Conservation (phyloP, 2,329 filamentous ascomycete species). For the Colletotrichum trifolii region DNA sequence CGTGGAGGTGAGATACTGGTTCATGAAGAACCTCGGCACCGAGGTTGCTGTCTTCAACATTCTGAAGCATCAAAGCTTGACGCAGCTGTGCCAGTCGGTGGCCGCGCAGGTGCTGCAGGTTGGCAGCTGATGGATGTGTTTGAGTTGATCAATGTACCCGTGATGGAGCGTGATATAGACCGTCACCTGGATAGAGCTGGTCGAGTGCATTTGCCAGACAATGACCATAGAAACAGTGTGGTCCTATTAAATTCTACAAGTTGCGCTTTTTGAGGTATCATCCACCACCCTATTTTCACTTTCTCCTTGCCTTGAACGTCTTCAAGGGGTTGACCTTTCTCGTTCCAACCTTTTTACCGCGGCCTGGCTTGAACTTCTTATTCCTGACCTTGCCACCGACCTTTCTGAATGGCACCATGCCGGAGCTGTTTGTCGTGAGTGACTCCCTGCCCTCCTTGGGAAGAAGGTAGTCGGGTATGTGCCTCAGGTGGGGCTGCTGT, state of each 20-base stretch:
- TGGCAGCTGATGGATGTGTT: not conserved
- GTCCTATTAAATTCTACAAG: conserved; percentile 19
- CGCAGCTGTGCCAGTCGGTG: conserved; percentile 2
- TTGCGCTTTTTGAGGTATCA: not conserved
- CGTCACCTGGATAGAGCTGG: not conserved
- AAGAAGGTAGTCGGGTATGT: conserved; percentile 93
- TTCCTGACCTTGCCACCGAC: conserved; percentile 61
- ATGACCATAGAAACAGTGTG: not conserved
- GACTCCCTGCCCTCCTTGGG: conserved; percentile 75
- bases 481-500: conserved; percentile 89
- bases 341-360: conserved; percentile 60
- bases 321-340: conserved; percentile 86
- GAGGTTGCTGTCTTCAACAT: conserved; percentile 12
- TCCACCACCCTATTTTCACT: conserved; percentile 44
- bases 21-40: conserved; percentile 8
- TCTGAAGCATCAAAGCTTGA: conserved; percentile 16
- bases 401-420: conserved; percentile 78
- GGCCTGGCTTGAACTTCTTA: conserved; percentile 53
- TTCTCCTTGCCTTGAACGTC: conserved; percentile 79
- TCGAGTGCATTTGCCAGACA: too few relatives aligned
- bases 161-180: too few relatives aligned
- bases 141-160: too few relatives aligned
- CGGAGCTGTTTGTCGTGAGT: conserved; percentile 72
- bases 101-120: conserved; percentile 1
- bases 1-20: conserved; percentile 21